These are phyloP conservation scores for Metroxylon sagu DNA, from an alignment of 176 grass and related monocot species.

Conservation along the genomic window DNA sequence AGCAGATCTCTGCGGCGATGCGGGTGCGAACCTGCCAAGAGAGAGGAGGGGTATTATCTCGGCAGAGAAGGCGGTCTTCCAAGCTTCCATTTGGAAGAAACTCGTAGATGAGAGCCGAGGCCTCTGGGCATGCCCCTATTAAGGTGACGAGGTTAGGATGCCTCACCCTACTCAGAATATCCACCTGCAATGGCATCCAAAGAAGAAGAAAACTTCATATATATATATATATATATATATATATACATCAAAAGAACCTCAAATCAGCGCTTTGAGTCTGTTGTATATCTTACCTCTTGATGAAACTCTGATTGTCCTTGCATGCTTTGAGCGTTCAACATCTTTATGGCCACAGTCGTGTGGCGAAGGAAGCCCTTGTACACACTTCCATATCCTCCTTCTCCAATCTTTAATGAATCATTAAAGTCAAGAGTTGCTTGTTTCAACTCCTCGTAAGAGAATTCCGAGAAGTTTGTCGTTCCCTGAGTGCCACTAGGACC, in stretches of 20 bases:
- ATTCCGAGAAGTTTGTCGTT: conserved; percentile 35
- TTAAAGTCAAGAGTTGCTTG: conserved; percentile 61
- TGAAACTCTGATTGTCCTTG: conserved; percentile 50
- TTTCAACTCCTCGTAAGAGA: conserved; percentile 41
- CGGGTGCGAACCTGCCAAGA: conserved; percentile 41
- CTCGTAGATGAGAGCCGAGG: conserved; percentile 48
- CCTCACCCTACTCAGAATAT: conserved; percentile 42
- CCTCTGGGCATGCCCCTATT: conserved; percentile 53
- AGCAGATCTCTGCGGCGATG: conserved; percentile 58
- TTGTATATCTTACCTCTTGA: conserved; percentile 42
- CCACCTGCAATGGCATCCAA: conserved; percentile 30
- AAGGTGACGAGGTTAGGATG: conserved; percentile 69
- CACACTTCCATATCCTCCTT: conserved; percentile 60
- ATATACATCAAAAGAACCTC: no score
- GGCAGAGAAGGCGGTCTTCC: conserved; percentile 43
- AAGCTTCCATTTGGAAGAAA: conserved; percentile 54
- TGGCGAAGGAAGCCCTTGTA: conserved; percentile 66
- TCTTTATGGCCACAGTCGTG: conserved; percentile 62
- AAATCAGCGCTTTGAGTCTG: no score
- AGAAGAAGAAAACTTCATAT: no score
- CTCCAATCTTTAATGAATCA: conserved; percentile 39
- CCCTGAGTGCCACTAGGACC: background rate
- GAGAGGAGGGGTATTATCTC: conserved; percentile 22
- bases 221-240: no score
- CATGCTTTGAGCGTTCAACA: conserved; percentile 39